phyloP scores from a whole-genome alignment of 148 eudicot species.

The Tetragonia tetragonoides region DNA sequence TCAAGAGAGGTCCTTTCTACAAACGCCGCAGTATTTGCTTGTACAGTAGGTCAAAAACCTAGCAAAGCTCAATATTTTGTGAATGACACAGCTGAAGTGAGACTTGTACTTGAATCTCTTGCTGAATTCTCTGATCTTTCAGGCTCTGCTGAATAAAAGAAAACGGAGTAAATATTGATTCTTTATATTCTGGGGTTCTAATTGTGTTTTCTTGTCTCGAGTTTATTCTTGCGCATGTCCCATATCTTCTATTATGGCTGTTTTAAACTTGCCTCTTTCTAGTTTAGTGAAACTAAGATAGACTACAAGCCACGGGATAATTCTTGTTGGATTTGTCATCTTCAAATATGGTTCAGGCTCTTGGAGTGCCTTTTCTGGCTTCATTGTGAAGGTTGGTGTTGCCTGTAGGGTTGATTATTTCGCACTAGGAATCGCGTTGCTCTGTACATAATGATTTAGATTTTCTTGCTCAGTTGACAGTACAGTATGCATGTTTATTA shows the following conservation, averaged over 20 bases:
- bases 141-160: constrained; percentile 10
- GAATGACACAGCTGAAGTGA: constrained; percentile 39
- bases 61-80: constrained; percentile 43
- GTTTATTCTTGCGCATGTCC: neutral
- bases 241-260: neutral
- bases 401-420: no score
- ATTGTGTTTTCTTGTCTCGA: neutral
- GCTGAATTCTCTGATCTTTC: constrained; percentile 28
- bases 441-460: no score
- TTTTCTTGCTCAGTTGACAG: no score
- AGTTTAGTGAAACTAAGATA: neutral
- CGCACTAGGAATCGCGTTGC: no score
- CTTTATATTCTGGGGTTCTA: constrained; percentile 3
- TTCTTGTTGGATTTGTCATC: no score
- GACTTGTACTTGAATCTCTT: constrained; percentile 35
- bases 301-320: neutral
- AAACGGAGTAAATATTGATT: constrained; percentile 14
- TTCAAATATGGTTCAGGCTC: no score
- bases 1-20: constrained; percentile 25
- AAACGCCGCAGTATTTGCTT: constrained; percentile 31
- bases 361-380: no score
- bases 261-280: neutral
- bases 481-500: no score
- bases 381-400: no score
- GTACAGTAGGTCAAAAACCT: constrained; percentile 46